A percentile compares a stretch with the other conserved stretches of the same genome.
phyloP scores from a whole-genome alignment of 176 grass and related monocot species.

The Triticum dicoccoides region DNA sequence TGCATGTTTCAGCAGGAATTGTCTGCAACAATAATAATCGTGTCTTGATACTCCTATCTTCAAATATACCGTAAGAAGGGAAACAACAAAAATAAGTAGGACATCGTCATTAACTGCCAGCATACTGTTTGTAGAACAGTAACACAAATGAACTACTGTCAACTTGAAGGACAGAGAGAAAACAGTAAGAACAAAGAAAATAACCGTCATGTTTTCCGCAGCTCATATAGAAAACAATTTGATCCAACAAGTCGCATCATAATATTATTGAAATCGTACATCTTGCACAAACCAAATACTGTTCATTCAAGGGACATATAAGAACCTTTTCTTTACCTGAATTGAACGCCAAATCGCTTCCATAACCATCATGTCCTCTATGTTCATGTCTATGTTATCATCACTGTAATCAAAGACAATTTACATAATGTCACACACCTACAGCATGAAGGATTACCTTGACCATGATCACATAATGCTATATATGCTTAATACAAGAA shows the following conservation, averaged over 20 bases:
- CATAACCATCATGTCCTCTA: slow-evolving; percentile 99
- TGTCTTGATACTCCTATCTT: slow-evolving; percentile 9
- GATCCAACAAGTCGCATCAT: slow-evolving; percentile 12
- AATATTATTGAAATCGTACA: not conserved
- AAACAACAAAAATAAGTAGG: not conserved
- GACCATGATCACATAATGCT: not conserved
- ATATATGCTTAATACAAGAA: slow-evolving; percentile 1
- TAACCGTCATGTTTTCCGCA: not conserved
- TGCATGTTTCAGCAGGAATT: slow-evolving; percentile 13
- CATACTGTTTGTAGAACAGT: not conserved
- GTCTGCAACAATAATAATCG: not conserved
- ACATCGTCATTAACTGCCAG: not conserved
- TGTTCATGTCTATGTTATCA: slow-evolving; percentile 73
- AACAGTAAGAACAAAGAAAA: slow-evolving; percentile 1
- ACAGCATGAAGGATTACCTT: slow-evolving; percentile 5
- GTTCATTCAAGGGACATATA: not conserved
- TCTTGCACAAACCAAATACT: slow-evolving; percentile 9
- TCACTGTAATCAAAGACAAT: slow-evolving; percentile 60
- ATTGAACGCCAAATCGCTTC: slow-evolving; percentile 97
- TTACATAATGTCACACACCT: slow-evolving; percentile 26
- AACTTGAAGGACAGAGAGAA: not conserved
- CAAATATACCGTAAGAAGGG: slow-evolving; percentile 1
- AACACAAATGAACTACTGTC: not conserved
- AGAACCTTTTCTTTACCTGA: slow-evolving; percentile 61
- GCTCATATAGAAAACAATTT: not conserved